phyloP scores from a whole-genome alignment of 768 basidiomycete genomes.

The Polyporus arcularius region DNA sequence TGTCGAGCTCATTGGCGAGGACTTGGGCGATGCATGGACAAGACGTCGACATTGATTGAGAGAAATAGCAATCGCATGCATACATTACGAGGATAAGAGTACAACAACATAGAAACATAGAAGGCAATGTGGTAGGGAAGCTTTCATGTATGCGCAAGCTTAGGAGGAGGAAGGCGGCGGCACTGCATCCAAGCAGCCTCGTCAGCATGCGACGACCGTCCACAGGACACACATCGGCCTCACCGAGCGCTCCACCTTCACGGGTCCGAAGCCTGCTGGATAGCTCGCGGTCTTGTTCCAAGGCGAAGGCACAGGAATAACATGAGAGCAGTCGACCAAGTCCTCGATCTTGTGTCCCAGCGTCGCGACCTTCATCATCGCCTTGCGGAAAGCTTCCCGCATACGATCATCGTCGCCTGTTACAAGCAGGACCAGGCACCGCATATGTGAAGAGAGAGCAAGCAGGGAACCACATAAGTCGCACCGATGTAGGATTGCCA shows the following conservation, averaged over 20 bases:
- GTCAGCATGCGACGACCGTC: too few relatives aligned
- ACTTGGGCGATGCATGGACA: not conserved
- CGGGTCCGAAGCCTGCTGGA: not conserved
- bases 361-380: conserved; percentile 14
- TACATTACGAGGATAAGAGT: not conserved
- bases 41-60: not conserved
- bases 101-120: not conserved
- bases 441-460: not conserved
- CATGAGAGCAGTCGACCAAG: conserved; percentile 12
- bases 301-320: not conserved
- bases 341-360: not conserved
- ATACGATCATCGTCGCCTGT: conserved; percentile 1
- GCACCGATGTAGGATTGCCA: conserved; percentile 22
- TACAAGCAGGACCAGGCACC: not conserved
- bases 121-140: not conserved
- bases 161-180: not conserved
- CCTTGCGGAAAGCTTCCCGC: not conserved
- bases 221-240: not conserved
- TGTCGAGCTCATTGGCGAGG: too few relatives aligned
- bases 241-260: not conserved
- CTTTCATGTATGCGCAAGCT: not conserved
- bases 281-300: not conserved
- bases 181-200: not conserved
- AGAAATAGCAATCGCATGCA: not conserved
- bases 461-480: not conserved